Conservation (phyloP, 2,329 filamentous ascomycete species). For the Phialocephala sp. region DNA sequence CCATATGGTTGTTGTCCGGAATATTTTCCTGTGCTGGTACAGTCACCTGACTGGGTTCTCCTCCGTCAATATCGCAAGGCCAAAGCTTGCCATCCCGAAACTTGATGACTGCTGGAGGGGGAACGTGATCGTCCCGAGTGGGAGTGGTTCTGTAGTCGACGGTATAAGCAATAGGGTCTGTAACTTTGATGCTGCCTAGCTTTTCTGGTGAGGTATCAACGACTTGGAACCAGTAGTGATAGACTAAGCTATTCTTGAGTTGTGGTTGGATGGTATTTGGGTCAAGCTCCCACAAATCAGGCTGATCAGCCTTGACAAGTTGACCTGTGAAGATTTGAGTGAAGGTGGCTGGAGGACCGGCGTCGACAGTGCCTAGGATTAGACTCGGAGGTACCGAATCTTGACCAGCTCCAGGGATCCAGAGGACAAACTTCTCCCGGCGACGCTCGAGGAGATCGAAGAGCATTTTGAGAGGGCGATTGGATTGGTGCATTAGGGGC, state of each 20-base stretch:
- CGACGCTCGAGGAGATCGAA: slow-evolving; percentile 30
- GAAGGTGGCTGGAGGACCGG: slow-evolving; percentile 8
- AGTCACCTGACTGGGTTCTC: slow-evolving; percentile 20
- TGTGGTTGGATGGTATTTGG: slow-evolving; percentile 23
- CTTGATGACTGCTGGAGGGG: slow-evolving; percentile 27
- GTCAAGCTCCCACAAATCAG: slow-evolving; percentile 31
- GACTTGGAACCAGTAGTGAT: slow-evolving; percentile 31
- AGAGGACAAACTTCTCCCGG: slow-evolving; percentile 27
- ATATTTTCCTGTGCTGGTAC: slow-evolving; percentile 21
- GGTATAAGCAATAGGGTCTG: slow-evolving; percentile 30
- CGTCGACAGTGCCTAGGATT: slow-evolving; percentile 20
- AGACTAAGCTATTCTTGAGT: slow-evolving; percentile 18
- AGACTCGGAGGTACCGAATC: slow-evolving; percentile 18
- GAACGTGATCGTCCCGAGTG: slow-evolving; percentile 19
- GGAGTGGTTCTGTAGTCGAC: slow-evolving; percentile 22
- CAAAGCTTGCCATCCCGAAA: slow-evolving; percentile 30
- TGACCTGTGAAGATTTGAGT: slow-evolving; percentile 16
- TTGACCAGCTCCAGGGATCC: slow-evolving; percentile 24
- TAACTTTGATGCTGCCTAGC: slow-evolving; percentile 22
- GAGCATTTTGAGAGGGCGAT: slow-evolving; percentile 23
- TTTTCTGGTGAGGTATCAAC: slow-evolving; percentile 26
- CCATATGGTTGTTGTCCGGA: slow-evolving; percentile 30
- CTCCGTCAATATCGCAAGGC: slow-evolving; percentile 31
- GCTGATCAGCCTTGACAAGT: slow-evolving; percentile 12
- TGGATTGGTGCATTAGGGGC: no score